Evolutionary conservation across 2,329 filamentous ascomycete genomes (phyloP), one percentile per base, ranked within the genome.

Genomic region (Pseudocercospora cruenta): DNA sequence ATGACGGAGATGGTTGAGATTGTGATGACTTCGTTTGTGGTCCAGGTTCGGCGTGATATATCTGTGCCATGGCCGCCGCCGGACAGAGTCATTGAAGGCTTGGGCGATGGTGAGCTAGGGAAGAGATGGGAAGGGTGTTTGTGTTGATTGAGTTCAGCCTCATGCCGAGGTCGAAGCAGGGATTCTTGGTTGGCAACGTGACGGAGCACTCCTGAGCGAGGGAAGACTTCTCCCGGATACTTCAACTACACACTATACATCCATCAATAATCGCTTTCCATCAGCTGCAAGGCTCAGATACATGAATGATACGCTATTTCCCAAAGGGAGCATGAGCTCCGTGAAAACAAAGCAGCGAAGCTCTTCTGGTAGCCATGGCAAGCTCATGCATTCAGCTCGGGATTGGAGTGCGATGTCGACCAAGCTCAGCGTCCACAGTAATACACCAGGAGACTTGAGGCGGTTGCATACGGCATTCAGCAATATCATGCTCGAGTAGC

Each of bases 141-240:
- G 26, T 31, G 51, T 55, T 55, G 51, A 26, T 33, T 28, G 26
- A 55, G 51, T 55, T 55, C 51, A 55, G 51, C 51, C 51, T 55
- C 51, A 55, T 55, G 51, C 51, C 51, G 51, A 43, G 39, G 39
- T 43, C 16, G 39, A 43, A 43, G 39, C 39, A 43, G 39, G 39
- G 39, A 19, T 39, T 36, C 33, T 36, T 36, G 33, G 33, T 36
- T 36, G 33, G 33, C 33, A 36, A 36, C 10, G 33, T 36, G 33
- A 31, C 28, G 8, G 28, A 6, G 28, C 8, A 4, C 6, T 31
- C 8, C 6, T 31, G 33, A 1, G 10, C 9, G 4, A n/a, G 14
- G 36, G 6, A 39, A 3, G 14, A 39, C 4, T 16, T n/a, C 16
- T 39, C 36, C 16, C 6, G 16, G n/a, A 5, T 9, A 16, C 12